phyloP scores from a whole-genome alignment of 2,329 filamentous ascomycete genomes.

The Xenoacremonium recifei region DNA sequence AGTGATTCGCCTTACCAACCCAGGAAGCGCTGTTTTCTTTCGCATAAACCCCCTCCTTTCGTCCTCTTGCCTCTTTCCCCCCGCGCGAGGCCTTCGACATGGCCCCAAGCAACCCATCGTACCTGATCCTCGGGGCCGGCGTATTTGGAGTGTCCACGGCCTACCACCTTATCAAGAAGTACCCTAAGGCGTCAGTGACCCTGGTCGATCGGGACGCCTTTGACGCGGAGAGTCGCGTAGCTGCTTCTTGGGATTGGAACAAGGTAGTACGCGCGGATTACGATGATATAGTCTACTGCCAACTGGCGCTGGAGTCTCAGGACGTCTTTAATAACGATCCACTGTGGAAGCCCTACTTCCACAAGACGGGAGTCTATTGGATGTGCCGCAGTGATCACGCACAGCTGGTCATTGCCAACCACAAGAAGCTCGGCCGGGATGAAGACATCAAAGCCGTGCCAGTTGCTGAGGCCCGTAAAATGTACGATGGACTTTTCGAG shows the following conservation, averaged over 20 bases:
- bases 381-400: conserved; percentile 52
- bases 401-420: conserved; percentile 52
- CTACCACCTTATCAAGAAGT: conserved; percentile 55
- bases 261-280: conserved; percentile 72
- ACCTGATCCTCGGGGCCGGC: conserved; percentile 63
- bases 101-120: conserved; percentile 31
- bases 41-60: too few relatives aligned
- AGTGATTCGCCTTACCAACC: too few relatives aligned
- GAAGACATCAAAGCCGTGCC: conserved; percentile 43
- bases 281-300: conserved; percentile 60
- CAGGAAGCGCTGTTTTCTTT: too few relatives aligned
- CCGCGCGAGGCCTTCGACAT: conserved; percentile 17
- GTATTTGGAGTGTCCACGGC: conserved; percentile 66
- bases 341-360: conserved; percentile 55
- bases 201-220: conserved; percentile 56
- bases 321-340: conserved; percentile 58
- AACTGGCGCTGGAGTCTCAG: conserved; percentile 64
- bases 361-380: conserved; percentile 59
- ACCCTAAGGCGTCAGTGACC: conserved; percentile 50
- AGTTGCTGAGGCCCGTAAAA: conserved; percentile 42
- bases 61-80: too few relatives aligned
- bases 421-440: conserved; percentile 41
- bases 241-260: conserved; percentile 72
- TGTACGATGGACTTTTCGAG: conserved; percentile 59
- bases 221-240: conserved; percentile 46